phyloP scores from a whole-genome alignment of 2,329 filamentous ascomycete species.

The Helicocarpus griseus region DNA sequence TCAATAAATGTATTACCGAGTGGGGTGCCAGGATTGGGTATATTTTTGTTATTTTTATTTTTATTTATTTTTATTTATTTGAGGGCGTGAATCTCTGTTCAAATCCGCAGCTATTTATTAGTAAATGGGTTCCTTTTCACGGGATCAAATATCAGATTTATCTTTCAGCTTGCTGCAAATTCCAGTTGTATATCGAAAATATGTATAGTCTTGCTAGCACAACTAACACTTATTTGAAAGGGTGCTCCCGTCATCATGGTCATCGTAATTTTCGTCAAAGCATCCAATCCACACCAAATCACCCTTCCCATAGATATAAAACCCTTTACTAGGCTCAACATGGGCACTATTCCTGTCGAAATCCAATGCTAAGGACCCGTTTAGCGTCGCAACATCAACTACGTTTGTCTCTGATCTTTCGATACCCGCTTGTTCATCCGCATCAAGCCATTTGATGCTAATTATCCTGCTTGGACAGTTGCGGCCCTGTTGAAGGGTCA shows the following conservation, averaged over 20 bases:
- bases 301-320: background rate
- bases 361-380: background rate
- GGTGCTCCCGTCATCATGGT: background rate
- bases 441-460: background rate
- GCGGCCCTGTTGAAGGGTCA: background rate
- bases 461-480: background rate
- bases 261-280: no score
- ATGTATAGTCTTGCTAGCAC: no score
- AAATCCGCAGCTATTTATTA: no score
- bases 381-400: background rate
- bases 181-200: no score
- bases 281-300: background rate
- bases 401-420: background rate
- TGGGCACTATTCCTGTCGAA: background rate
- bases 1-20: slow-evolving; percentile 44
- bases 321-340: background rate
- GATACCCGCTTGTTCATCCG: background rate
- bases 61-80: background rate
- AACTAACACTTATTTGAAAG: no score
- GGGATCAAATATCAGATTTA: no score
- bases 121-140: no score
- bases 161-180: no score
- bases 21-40: no score
- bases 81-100: no score
- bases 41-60: background rate